Conservation (phyloP, 169 alveolate genomes). For the Fabrea salina region DNA sequence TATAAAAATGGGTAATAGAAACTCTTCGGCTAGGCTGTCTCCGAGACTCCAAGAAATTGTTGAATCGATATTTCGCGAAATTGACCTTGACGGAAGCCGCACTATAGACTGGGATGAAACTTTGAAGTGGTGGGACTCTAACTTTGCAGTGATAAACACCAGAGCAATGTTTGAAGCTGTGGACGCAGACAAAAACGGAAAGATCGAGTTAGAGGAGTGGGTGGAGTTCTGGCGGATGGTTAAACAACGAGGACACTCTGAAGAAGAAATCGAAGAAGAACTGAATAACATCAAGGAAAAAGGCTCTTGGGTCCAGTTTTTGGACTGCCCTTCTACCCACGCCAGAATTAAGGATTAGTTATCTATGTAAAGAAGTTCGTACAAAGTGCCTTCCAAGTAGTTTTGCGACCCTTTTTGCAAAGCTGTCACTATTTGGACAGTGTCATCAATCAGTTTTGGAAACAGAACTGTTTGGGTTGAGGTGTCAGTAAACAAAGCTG, state of each 20-base stretch:
- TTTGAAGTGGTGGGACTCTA: conserved; percentile 41
- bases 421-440: conserved; percentile 31
- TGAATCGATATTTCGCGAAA: conserved; percentile 32
- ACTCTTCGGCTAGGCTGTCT: not conserved
- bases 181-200: conserved; percentile 38
- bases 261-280: conserved; percentile 40
- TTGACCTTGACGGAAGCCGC: conserved; percentile 38
- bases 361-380: too few relatives aligned
- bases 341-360: too few relatives aligned
- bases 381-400: too few relatives aligned
- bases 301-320: conserved; percentile 51
- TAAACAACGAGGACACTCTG: conserved; percentile 34
- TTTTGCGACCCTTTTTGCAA: too few relatives aligned
- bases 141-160: conserved; percentile 39
- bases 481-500: conserved; percentile 76
- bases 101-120: conserved; percentile 48
- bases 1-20: conserved; percentile 1
- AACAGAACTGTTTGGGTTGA: conserved; percentile 41
- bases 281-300: conserved; percentile 31
- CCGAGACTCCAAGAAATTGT: conserved; percentile 27
- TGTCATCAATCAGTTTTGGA: conserved; percentile 52
- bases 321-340: too few relatives aligned
- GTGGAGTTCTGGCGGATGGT: conserved; percentile 46
- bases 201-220: conserved; percentile 48
- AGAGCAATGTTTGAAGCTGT: conserved; percentile 42